phyloP scores from a whole-genome alignment of 176 grass and related monocot genomes.

The Eragrostis curvula region DNA sequence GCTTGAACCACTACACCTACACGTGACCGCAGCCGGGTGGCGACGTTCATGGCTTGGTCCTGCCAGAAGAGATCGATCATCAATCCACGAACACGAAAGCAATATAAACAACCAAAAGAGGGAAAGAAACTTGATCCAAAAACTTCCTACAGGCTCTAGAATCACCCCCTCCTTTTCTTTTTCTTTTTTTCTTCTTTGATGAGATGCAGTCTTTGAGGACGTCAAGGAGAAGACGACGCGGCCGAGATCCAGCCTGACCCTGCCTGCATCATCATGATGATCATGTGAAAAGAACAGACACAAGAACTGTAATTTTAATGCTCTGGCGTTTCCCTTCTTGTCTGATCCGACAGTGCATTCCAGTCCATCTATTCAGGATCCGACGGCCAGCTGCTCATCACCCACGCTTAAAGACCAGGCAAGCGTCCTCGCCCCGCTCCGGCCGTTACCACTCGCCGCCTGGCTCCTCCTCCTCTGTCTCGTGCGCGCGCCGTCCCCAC shows the following conservation, averaged over 20 bases:
- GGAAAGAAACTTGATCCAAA: not conserved
- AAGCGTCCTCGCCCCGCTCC: constrained; percentile 20
- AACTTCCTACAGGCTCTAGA: not conserved
- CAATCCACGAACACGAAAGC: not conserved
- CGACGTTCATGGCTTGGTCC: no score
- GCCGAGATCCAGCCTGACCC: no score
- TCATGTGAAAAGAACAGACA: no score
- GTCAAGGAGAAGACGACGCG: no score
- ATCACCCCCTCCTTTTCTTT: not conserved
- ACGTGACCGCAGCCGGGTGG: constrained; percentile 34
- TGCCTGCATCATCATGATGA: no score
- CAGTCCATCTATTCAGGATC: not conserved
- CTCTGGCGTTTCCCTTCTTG: no score
- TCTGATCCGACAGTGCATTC: no score
- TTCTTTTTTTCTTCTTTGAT: no score
- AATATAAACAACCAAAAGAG: not conserved
- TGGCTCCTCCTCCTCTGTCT: no score
- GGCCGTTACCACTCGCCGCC: not conserved
- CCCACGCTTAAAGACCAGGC: constrained; percentile 1
- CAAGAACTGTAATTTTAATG: no score
- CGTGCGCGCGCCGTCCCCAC: not conserved
- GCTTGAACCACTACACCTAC: constrained; percentile 21
- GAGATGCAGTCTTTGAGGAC: no score
- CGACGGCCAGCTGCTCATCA: not conserved
- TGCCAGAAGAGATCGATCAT: no score